Base-by-base conservation (phyloP, 768 basidiomycete species). In the Rhodotorula graminis region DNA sequence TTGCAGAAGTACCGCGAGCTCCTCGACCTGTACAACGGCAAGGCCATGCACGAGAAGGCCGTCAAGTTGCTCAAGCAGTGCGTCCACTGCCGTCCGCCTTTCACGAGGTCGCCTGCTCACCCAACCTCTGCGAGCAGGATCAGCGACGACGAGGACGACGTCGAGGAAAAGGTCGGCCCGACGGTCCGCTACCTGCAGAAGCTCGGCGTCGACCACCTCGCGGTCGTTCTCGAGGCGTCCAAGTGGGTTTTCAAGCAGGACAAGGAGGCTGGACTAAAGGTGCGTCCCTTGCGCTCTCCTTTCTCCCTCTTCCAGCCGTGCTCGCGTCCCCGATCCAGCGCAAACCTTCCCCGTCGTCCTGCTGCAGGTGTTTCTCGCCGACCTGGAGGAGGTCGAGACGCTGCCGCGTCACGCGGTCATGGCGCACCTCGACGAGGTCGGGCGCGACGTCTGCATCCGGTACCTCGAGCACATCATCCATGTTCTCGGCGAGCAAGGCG, bases 41-140 rank as follows among this genome's bases (percentile, higher is more conserved):
- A 93, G 84, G 90, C 90, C 82, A 96, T 95, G 92, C 96, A 99
- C 77, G 84, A 84, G 0, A 90, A 94, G 80, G 93, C 95, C 0
- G 81, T 99, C 74, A 83, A 85, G 42, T 84, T 98, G 47, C 84
- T 99, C n/a, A 86, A 87, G 79, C 86, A 91, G 95, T 96, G 74
- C 75, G 91, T 81, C 3, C 37, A 5, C 33, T 37, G 3, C 37
- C 56, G 47, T 52, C 52, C 31, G 59, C 9, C 8, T 14, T 2
- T 4, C 18, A 4, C 10, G 25, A 46, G 12, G 21, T 3, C 49
- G 6, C 31, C 0, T 40, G 25, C 49, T 46, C 16, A 46, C 25
- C n/a, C 7, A 37, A 46, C 9, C 5, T 3, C 27, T 16, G 16
- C 21, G 49, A 53, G n/a, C 72, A 97, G 95, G 69, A 82, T 94